Base-by-base conservation (phyloP, 139 green algal species). In the Tetradesmus lagerheimii region DNA sequence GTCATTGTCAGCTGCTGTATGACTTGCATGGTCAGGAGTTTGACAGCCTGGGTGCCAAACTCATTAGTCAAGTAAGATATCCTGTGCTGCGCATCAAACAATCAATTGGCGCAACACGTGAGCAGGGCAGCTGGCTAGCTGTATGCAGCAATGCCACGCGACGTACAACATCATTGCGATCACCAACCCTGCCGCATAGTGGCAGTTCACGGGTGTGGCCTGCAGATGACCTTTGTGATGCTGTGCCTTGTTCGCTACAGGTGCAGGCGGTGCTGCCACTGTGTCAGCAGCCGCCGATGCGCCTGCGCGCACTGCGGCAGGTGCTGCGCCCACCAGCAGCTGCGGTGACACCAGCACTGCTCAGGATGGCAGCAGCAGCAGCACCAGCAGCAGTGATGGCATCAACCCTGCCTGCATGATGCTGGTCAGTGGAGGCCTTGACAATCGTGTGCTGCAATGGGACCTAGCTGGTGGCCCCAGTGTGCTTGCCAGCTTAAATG, bases 381-480 rank as follows among this genome's bases (percentile, higher is more conserved):
- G 16, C n/a, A 86, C 25, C 38, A 53, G 77, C 77, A 53, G 38
- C 39, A 35, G 11, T 29, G 31, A 43, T 84, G 39, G 0, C 15
- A 62, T 41, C 29, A 47, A 41, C 27, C 27, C 37, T 27, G n/a
- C 34, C 29, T 74, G 67, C 23, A 31, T 50, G n/a, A 87, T 47
- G 31, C 81, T 87, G n/a, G 41, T 87, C 34, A 88, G 83, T 66
- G 83, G 43, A 34, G 83, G 83, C 27, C 38, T 67, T 38, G 83
- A 88, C 64, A 41, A 64, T 39, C 37, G 37, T 9, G 83, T 88
- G 9, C 27, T 88, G 2, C 83, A 80, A 39, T 88, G 83, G 83
- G 83, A 88, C 64, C 41, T 88, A 20, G 25, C 62, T n/a, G 38
- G 37, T 8, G 53, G 83, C 18, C 64, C 38, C 4, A 80, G 37